Evolutionary conservation across 108 stramenopile species (phyloP), one percentile per base, ranked within the genome.

Genomic region (Skeletonema costatum): DNA sequence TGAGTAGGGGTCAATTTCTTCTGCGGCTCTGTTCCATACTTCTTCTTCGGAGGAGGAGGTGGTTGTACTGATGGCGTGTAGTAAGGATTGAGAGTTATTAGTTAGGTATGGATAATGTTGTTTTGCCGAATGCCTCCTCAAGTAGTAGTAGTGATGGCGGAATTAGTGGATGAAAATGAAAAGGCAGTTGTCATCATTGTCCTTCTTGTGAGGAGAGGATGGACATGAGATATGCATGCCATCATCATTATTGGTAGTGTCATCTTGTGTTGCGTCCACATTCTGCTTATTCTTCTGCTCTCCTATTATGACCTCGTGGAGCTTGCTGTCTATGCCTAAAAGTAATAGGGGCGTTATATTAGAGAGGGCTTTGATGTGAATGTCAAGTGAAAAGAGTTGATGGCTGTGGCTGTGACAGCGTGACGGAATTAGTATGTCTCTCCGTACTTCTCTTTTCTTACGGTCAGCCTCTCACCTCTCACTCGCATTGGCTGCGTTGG

Each of bases 1-100:
- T 1, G 77, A 78, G 71, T 78, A 71, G 12, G 77, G 77, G 30
- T 78, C 77, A 42, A 78, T 53, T 39, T 77, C 76, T 36, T 35
- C 25, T 60, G 53, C 56, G 5, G 14, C 17, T 9, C 38, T 38
- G 14, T 8, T 64, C 9, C 46, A 14, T 32, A 36, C 33, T 3
- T 9, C 19, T 12, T 25, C 25, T 25, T 25, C 25, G 25, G 29
- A 35, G n/a, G 4, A 42, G 0, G 19, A 32, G 53, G 35, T 21
- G 30, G 35, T 33, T n/a, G 71, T 11, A 41, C 39, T 46, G 16
- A 2, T 16, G 41, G 36, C 41, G 33, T 42, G 29, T 39, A 25
- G n/a, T n/a, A n/a, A n/a, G n/a, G n/a, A 41, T 72, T 41, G 71
- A 72, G 31, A 61, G 42, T 1, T 21, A 48, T 66, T 30, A n/a